These are phyloP conservation scores for Trichoderma virens DNA, from an alignment of 495 filamentous ascomycete species.

Conservation along the genomic window DNA sequence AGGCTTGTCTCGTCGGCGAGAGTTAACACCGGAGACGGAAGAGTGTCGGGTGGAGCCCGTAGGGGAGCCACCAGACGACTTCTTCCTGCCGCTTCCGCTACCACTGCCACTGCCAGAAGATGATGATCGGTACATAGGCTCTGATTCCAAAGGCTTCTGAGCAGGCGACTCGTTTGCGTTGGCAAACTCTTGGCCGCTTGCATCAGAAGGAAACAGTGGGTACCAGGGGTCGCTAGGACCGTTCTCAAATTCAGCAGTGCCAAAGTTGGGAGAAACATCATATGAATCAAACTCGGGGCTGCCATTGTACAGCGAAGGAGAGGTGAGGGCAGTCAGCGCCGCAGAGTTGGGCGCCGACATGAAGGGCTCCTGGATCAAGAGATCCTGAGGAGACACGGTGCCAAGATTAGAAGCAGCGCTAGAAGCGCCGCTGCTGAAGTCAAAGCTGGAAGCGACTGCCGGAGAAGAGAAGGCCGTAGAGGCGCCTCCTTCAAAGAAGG, in stretches of 20 bases:
- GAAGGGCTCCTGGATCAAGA: slow-evolving; percentile 57
- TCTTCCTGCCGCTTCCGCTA: slow-evolving; percentile 22
- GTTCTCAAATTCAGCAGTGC: slow-evolving; percentile 38
- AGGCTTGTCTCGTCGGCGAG: slow-evolving; percentile 67
- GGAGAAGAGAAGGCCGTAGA: slow-evolving; percentile 45
- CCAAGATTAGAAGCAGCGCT: slow-evolving; percentile 42
- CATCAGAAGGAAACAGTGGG: slow-evolving; percentile 58
- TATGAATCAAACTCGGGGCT: slow-evolving; percentile 65
- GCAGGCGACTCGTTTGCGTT: slow-evolving; percentile 36
- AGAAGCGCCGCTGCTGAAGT: slow-evolving; percentile 33
- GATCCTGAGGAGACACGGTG: slow-evolving; percentile 82
- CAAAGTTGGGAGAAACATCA: slow-evolving; percentile 68
- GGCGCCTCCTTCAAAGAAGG: slow-evolving; percentile 44
- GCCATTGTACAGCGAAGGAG: slow-evolving; percentile 66
- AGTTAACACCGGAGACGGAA: slow-evolving; percentile 58
- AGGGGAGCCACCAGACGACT: slow-evolving; percentile 40
- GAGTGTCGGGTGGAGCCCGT: slow-evolving; percentile 50
- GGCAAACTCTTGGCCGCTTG: slow-evolving; percentile 14
- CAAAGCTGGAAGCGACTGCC: slow-evolving; percentile 38
- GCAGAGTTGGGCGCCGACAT: slow-evolving; percentile 75
- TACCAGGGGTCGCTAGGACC: slow-evolving; percentile 43
- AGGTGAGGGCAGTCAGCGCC: slow-evolving; percentile 77
- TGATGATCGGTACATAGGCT: slow-evolving; percentile 17
- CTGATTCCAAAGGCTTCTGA: slow-evolving; percentile 33
- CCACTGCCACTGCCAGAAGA: slow-evolving; percentile 7